Percentiles rank a stretch among this genome's conserved stretches.
These are phyloP conservation scores for Chenopodium berlandieri DNA, from an alignment of 148 eudicot genomes.

Conservation along the genomic window DNA sequence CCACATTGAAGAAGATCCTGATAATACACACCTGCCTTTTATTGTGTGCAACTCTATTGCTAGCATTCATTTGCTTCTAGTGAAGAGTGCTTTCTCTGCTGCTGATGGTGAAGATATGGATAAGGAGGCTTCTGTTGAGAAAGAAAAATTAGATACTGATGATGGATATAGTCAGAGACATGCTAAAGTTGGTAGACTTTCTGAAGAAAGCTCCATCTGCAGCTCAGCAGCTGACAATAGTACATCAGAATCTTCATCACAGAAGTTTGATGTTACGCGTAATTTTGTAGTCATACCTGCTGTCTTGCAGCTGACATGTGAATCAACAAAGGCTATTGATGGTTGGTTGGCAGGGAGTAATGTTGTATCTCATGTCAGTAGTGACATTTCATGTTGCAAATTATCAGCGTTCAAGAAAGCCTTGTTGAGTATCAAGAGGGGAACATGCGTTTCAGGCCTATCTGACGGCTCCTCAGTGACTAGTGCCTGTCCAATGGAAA, in stretches of 20 bases:
- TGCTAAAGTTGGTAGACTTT: slow-evolving; percentile 84
- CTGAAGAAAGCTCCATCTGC: slow-evolving; percentile 75
- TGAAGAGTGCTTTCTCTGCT: slow-evolving; percentile 70
- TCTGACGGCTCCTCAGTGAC: slow-evolving; percentile 29
- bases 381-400: slow-evolving; percentile 38
- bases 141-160: slow-evolving; percentile 37
- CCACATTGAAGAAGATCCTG: slow-evolving; percentile 89
- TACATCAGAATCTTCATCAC: slow-evolving; percentile 28
- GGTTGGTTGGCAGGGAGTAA: slow-evolving; percentile 61
- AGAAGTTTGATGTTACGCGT: slow-evolving; percentile 27
- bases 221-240: slow-evolving; percentile 43
- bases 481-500: slow-evolving; percentile 27
- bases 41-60: slow-evolving; percentile 63
- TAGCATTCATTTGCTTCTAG: slow-evolving; percentile 68
- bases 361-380: slow-evolving; percentile 37
- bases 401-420: slow-evolving; percentile 62
- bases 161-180: slow-evolving; percentile 63
- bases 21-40: slow-evolving; percentile 74
- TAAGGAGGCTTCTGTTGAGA: slow-evolving; percentile 32
- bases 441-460: slow-evolving; percentile 40
- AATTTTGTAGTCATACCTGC: slow-evolving; percentile 39
- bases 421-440: slow-evolving; percentile 47
- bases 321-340: slow-evolving; percentile 76
- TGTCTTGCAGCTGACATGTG: slow-evolving; percentile 52
- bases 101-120: slow-evolving; percentile 35